Base-by-base conservation (phyloP, 2,329 filamentous ascomycete genomes). In the Aureobasidium sp. region DNA sequence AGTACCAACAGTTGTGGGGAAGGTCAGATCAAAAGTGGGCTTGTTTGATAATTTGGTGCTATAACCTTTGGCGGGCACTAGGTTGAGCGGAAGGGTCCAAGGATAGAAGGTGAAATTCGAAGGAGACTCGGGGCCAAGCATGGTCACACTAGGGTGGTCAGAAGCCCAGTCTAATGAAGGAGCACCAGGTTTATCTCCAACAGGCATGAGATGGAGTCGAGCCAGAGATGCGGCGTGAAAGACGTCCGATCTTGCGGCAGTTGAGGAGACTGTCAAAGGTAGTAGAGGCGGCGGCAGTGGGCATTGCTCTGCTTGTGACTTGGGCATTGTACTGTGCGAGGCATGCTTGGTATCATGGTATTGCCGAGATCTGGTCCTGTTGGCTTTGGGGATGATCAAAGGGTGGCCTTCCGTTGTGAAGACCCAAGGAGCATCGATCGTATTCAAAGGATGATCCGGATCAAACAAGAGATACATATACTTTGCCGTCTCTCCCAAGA, bases 361-460 rank as follows among this genome's bases (percentile, higher is more conserved):
- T 3, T 17, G 50, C 65, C 66, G 1, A 90, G 90, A 50, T 97
- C 1, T 63, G 62, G 51, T 41, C 14, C 41, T 37, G 22, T 53
- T 45, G 14, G 51, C 16, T 50, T 67, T 67, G 1, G 90, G 90
- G 49, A 98, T 85, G 37, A 97, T 78, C 39, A 98, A 75, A 3
- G 93, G 93, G 68, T 98, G 93, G 0, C 91, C 93, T 70, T 98
- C 93, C 0, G 93, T 98, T 0, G 88, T 93, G 67, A 98, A 97
- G 12, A 98, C 91, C 67, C 86, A 94, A 0, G 90, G 83, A 0
- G 84, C 83, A 68, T 97, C 93, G 34, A 94, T 73, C 17, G 81
- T 84, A 68, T 97, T 97, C 37, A 98, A 72, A 0, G 90, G 89
- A 69, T 97, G 93, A 12, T 83, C 78, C 4, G 84, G 79, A 59